phyloP scores from a whole-genome alignment of 2,329 filamentous ascomycete species.

The Colletotrichum liriopes region DNA sequence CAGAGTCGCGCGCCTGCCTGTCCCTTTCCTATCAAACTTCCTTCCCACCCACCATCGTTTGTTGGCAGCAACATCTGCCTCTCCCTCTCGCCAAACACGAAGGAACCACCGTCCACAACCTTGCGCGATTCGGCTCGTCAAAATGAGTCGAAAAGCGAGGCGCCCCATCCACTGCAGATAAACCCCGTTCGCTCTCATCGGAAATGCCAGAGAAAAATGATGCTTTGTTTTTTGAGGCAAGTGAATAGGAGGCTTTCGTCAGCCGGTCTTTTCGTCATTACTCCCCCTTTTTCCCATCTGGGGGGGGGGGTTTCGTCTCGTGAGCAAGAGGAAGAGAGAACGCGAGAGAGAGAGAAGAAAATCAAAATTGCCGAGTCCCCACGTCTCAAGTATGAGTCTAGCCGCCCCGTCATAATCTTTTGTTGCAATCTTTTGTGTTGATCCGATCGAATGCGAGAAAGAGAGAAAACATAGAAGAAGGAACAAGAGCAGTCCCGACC shows the following conservation, averaged over 20 bases:
- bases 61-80: background rate
- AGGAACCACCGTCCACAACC: background rate
- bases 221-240: conserved; percentile 36
- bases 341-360: background rate
- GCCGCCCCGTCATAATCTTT: conserved; percentile 33
- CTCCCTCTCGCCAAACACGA: background rate
- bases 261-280: background rate
- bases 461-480: background rate
- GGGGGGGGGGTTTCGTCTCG: background rate
- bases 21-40: background rate
- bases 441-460: background rate
- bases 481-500: background rate
- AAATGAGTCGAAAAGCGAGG: background rate
- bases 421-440: conserved; percentile 38
- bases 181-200: background rate
- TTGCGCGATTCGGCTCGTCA: background rate
- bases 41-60: background rate
- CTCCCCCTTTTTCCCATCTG: background rate
- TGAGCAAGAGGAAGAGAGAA: background rate
- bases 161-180: background rate
- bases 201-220: conserved; percentile 14
- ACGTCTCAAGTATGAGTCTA: conserved; percentile 35
- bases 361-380: background rate
- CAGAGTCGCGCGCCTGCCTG: background rate
- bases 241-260: background rate